phyloP scores from a whole-genome alignment of 257 asterid species.

The Nicotiana attenuata region DNA sequence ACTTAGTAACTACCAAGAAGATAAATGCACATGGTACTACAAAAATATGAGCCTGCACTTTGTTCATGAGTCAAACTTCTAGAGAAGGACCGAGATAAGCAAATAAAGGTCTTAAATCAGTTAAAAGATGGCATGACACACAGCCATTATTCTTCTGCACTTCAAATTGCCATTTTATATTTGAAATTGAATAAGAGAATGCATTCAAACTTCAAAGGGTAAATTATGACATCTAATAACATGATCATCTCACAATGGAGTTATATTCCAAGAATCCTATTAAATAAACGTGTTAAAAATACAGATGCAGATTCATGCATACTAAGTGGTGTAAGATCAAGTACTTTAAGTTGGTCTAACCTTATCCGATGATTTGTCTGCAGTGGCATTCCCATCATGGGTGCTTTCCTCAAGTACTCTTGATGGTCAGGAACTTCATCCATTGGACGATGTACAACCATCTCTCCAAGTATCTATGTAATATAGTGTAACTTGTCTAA shows the following conservation, averaged over 20 bases:
- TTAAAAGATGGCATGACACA: too few relatives aligned
- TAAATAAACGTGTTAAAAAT: neutral
- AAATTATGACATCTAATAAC: neutral
- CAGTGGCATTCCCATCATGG: constrained; percentile 31
- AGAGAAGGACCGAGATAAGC: neutral
- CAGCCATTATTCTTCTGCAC: too few relatives aligned
- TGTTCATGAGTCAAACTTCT: neutral
- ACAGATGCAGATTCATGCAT: neutral
- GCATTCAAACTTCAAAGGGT: neutral
- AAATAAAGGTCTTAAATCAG: neutral
- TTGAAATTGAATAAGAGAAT: neutral
- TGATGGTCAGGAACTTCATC: constrained; percentile 35
- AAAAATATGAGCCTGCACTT: neutral
- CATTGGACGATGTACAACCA: neutral
- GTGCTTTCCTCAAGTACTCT: constrained; percentile 35
- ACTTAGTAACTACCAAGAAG: neutral
- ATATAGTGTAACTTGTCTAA: neutral
- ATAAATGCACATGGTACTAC: neutral
- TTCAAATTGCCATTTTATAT: too few relatives aligned
- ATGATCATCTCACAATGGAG: neutral
- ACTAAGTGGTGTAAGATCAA: neutral
- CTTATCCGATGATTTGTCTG: constrained; percentile 41
- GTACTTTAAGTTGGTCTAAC: constrained; percentile 29
- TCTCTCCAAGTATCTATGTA: neutral
- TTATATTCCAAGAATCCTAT: neutral